A percentile compares a stretch with the other conserved stretches of the same genome.
These are phyloP conservation scores for Termitomyces sp. DNA, from an alignment of 768 basidiomycete genomes.

Conservation along the genomic window DNA sequence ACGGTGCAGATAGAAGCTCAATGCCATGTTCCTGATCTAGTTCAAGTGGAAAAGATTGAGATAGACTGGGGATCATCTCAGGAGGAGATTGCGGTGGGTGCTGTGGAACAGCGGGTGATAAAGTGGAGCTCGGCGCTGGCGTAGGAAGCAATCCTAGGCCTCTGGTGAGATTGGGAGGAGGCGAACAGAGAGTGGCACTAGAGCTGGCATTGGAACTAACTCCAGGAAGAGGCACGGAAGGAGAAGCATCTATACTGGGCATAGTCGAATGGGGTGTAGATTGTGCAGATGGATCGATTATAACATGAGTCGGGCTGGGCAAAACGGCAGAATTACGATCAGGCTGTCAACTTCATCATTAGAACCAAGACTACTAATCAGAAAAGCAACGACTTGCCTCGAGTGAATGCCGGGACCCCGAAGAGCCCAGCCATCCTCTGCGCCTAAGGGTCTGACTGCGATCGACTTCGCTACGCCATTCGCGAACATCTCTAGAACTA, in stretches of 20 bases:
- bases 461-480: conserved; percentile 44
- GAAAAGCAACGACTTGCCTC: conserved; percentile 33
- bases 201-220: conserved; percentile 4
- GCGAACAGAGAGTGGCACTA: conserved; percentile 12
- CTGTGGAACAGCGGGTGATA: conserved; percentile 8
- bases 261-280: conserved; percentile 20
- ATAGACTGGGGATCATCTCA: conserved; percentile 29
- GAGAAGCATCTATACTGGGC: conserved; percentile 18
- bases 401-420: conserved; percentile 25
- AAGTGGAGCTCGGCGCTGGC: conserved; percentile 6
- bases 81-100: conserved; percentile 15
- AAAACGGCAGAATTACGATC: conserved; percentile 23
- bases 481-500: conserved; percentile 40
- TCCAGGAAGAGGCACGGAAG: conserved; percentile 9
- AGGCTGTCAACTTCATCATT: conserved; percentile 3
- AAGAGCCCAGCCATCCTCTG: conserved; percentile 18
- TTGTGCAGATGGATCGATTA: conserved; percentile 29
- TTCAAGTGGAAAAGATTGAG: conserved; percentile 37
- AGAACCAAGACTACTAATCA: not conserved
- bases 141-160: conserved; percentile 8
- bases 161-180: conserved; percentile 8
- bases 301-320: conserved; percentile 42
- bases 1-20: conserved; percentile 38
- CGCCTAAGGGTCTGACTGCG: conserved; percentile 25
- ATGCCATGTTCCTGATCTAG: conserved; percentile 37